phyloP scores from a whole-genome alignment of 768 basidiomycete genomes.

The Amanita subjunquillea region DNA sequence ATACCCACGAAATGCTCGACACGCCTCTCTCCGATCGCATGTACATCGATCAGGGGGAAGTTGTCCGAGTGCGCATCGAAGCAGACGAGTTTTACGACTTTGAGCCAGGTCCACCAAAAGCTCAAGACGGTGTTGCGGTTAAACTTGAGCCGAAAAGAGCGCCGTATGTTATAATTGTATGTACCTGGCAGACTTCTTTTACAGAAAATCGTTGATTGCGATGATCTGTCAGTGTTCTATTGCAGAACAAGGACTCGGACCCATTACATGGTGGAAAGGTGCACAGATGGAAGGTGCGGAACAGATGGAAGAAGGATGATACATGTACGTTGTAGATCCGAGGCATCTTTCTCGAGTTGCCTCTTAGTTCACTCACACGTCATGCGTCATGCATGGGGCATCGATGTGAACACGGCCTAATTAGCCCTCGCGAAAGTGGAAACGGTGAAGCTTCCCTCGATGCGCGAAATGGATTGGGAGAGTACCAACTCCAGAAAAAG shows the following conservation, averaged over 20 bases:
- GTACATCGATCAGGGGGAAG: slow-evolving; percentile 73
- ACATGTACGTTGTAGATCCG: background rate
- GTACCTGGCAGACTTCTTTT: slow-evolving; percentile 13
- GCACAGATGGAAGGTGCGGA: slow-evolving; percentile 27
- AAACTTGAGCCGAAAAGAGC: slow-evolving; percentile 39
- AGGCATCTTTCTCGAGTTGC: no score
- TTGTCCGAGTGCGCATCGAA: slow-evolving; percentile 71
- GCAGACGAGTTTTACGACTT: slow-evolving; percentile 79
- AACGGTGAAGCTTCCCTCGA: no score
- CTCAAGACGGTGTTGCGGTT: slow-evolving; percentile 54
- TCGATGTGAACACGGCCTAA: no score
- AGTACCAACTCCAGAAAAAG: no score
- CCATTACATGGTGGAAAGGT: slow-evolving; percentile 65
- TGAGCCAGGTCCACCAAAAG: slow-evolving; percentile 77
- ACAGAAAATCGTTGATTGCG: background rate
- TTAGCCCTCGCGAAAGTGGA: no score
- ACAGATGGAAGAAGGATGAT: slow-evolving; percentile 33
- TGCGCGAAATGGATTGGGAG: no score
- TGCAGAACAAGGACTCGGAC: slow-evolving; percentile 74
- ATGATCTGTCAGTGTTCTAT: slow-evolving; percentile 56
- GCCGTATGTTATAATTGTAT: slow-evolving; percentile 64
- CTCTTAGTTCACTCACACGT: no score
- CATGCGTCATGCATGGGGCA: no score
- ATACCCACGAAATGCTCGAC: slow-evolving; percentile 58
- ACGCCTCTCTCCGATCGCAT: slow-evolving; percentile 55